A percentile compares a stretch with the other conserved stretches of the same genome.
phyloP scores from a whole-genome alignment of 2,329 filamentous ascomycete species.

The Purpureocillium takamizusanense region DNA sequence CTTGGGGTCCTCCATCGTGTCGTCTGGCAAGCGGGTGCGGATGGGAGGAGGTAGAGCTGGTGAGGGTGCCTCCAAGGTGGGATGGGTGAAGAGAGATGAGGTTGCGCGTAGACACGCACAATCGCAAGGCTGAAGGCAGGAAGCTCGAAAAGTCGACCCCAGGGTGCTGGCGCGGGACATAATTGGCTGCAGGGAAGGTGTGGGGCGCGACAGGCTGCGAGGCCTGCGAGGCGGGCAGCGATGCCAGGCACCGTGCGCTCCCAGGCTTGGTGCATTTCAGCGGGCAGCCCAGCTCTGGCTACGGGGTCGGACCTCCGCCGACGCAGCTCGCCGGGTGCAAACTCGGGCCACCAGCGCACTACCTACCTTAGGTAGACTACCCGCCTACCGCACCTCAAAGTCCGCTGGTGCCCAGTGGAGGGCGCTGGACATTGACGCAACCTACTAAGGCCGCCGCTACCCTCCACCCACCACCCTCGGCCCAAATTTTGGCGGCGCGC shows the following conservation, averaged over 20 bases:
- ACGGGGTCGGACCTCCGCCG: too few species aligned
- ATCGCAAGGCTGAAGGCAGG: slow-evolving; percentile 24
- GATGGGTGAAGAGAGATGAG: slow-evolving; percentile 3
- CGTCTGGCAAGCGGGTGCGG: slow-evolving; percentile 6
- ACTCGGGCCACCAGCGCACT: too few species aligned
- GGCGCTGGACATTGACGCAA: too few species aligned
- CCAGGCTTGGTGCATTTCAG: too few species aligned
- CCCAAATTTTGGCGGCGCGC: slow-evolving; percentile 14
- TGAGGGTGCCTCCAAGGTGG: not conserved
- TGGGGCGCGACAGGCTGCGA: too few species aligned
- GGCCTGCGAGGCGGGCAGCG: too few species aligned
- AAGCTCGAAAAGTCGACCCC: slow-evolving; percentile 21
- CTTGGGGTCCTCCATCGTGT: slow-evolving; percentile 58
- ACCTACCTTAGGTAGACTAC: too few species aligned
- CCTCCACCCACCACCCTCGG: slow-evolving; percentile 12
- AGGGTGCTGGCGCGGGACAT: slow-evolving; percentile 7
- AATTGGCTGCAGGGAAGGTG: slow-evolving; percentile 14
- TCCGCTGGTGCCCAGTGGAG: too few species aligned
- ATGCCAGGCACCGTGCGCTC: slow-evolving; percentile 1
- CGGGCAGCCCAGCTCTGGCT: too few species aligned
- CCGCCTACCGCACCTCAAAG: too few species aligned
- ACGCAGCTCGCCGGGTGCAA: too few species aligned
- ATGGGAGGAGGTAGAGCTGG: not conserved
- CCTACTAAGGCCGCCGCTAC: too few species aligned
- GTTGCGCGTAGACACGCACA: slow-evolving; percentile 7